A percentile compares a stretch with the other conserved stretches of the same genome.
phyloP scores from a whole-genome alignment of 2,329 filamentous ascomycete species.

The Colletotrichum truncatum region DNA sequence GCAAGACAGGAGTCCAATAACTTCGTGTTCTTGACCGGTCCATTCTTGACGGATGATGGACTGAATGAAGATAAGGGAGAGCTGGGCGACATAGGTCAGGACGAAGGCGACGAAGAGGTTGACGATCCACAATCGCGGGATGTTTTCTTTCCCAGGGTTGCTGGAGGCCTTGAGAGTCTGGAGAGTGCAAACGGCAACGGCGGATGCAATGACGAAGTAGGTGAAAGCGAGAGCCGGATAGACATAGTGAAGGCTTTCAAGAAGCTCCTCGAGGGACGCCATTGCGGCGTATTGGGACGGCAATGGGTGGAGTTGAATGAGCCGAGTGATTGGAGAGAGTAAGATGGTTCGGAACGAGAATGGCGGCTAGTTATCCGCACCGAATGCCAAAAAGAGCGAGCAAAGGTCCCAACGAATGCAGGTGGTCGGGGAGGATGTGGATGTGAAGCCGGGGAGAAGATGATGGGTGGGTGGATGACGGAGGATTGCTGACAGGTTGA shows the following conservation, averaged over 20 bases:
- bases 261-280: conserved; percentile 39
- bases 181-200: conserved; percentile 62
- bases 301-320: neutral
- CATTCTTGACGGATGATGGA: conserved; percentile 46
- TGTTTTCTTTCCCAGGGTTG: conserved; percentile 43
- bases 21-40: conserved; percentile 55
- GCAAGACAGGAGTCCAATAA: conserved; percentile 69
- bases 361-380: neutral
- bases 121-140: conserved; percentile 48
- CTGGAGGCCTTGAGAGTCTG: conserved; percentile 52
- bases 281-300: conserved; percentile 14
- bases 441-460: neutral
- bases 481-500: neutral
- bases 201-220: conserved; percentile 64
- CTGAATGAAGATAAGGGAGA: conserved; percentile 48
- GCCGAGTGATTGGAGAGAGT: neutral
- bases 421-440: neutral
- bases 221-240: conserved; percentile 65
- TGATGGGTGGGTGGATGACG: neutral
- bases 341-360: neutral
- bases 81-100: conserved; percentile 57
- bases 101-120: conserved; percentile 56
- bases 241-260: conserved; percentile 63
- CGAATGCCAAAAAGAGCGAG: neutral
- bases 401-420: neutral